A percentile compares a stretch with the other conserved stretches of the same genome.
phyloP scores from a whole-genome alignment of 768 basidiomycete genomes.

The Xanthoconium stramineum region DNA sequence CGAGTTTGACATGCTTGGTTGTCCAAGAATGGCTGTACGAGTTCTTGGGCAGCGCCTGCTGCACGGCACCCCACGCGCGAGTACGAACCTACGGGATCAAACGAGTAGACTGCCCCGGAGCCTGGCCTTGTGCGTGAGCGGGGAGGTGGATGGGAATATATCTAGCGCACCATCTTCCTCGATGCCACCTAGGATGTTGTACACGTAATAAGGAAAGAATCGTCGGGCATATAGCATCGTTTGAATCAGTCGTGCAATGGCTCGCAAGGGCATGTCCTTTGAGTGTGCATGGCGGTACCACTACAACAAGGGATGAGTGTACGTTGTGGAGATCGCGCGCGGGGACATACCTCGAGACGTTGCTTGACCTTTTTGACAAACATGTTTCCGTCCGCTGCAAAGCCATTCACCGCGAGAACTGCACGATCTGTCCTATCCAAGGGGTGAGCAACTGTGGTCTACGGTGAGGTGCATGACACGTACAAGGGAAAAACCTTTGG shows the following conservation, averaged over 20 bases:
- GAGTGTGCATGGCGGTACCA: conserved; percentile 98
- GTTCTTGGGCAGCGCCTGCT: conserved; percentile 90
- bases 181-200: conserved; percentile 93
- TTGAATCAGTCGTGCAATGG: conserved; percentile 97
- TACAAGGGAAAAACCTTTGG: conserved; percentile 93
- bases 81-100: conserved; percentile 98
- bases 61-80: conserved; percentile 96
- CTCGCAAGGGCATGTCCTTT: conserved; percentile 94
- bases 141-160: not conserved
- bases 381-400: conserved; percentile 95
- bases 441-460: not conserved
- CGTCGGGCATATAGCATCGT: conserved; percentile 96
- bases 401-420: conserved; percentile 93
- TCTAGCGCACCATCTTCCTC: conserved; percentile 85
- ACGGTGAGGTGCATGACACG: conserved; percentile 28
- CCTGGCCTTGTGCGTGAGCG: conserved; percentile 44
- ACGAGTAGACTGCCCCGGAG: conserved; percentile 97
- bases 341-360: conserved; percentile 76
- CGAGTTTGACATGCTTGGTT: conserved; percentile 72
- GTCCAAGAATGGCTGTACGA: conserved; percentile 97
- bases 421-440: conserved; percentile 79
- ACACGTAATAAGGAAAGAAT: conserved; percentile 98
- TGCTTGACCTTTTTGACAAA: conserved; percentile 97
- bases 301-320: conserved; percentile 37
- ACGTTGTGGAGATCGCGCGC: not conserved